Conservation (phyloP, 2,329 filamentous ascomycete species). For the Cercospora zeina region DNA sequence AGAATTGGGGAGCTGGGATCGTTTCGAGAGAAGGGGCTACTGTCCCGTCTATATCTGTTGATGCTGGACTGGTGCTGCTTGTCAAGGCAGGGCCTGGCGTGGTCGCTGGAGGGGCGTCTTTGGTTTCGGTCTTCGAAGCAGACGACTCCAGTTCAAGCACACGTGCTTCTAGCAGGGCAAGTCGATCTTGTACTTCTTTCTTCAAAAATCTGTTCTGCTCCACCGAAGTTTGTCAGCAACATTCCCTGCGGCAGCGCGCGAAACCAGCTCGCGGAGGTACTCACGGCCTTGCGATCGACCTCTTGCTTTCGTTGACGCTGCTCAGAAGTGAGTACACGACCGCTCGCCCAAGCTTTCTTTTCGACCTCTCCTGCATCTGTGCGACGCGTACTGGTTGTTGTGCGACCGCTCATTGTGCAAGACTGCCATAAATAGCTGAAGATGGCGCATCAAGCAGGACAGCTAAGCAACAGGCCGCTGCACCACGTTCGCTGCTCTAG, state of each 20-base stretch:
- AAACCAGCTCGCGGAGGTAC: not conserved
- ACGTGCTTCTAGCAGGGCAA: constrained; percentile 28
- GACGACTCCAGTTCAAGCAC: constrained; percentile 25
- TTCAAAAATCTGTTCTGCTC: constrained; percentile 28
- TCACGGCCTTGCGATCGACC: constrained; percentile 29
- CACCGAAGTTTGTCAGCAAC: not conserved
- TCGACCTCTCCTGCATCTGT: constrained; percentile 22
- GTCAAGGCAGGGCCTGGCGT: not conserved
- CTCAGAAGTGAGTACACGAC: constrained; percentile 30
- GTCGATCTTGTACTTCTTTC: constrained; percentile 32
- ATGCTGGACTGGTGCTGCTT: constrained; percentile 12
- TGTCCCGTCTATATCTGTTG: constrained; percentile 13
- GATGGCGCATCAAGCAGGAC: constrained; percentile 4
- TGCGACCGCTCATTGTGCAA: constrained; percentile 30
- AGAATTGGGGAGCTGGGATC: constrained; percentile 5
- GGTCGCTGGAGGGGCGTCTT: not conserved
- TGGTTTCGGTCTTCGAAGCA: not conserved
- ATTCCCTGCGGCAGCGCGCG: not conserved
- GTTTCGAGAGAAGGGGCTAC: not conserved
- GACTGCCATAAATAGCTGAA: not conserved
- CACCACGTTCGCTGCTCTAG: constrained; percentile 2
- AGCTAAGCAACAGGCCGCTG: constrained; percentile 7
- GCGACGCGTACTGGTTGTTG: constrained; percentile 18
- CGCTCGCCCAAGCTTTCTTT: constrained; percentile 32
- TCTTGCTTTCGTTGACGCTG: constrained; percentile 32